Evolutionary conservation across 768 basidiomycete species (phyloP), one percentile per base, ranked within the genome.

Genomic region (Tricholoma terreum): DNA sequence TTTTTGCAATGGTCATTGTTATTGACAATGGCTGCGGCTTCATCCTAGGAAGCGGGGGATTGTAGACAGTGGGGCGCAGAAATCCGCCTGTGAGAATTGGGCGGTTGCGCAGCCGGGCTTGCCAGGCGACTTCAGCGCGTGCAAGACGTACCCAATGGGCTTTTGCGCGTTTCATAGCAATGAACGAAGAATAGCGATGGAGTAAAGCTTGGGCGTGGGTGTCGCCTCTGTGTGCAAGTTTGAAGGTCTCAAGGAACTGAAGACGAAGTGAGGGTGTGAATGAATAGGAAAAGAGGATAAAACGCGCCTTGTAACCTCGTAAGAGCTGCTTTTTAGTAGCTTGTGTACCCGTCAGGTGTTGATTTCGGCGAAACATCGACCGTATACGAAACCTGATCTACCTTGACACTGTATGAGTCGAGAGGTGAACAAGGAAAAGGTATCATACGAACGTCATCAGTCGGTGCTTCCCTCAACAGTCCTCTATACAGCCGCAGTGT

Each of bases 401-500:
- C 12, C 58, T 46, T 55, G 63, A 50, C 52, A 49, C 52, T 27
- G 27, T 27, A 9, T 58, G 33, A 22, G 51, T 43, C 53, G 36
- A 43, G 17, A 38, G 7, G 19, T 33, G 43, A 15, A 33, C n/a
- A 30, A 6, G 12, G 40, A 40, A 2, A n/a, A 31, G 24, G n/a
- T 15, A 27, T 1, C 43, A 38, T 1, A 67, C 82, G 54, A 62
- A 90, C 88, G 65, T 82, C 75, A 24, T 80, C 77, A 12, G 77
- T 77, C 0, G 83, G 81, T 6, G 88, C 78, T 38, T 78, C 64
- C 27, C 77, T 73, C 49, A 90, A 70, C 12, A 95, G 76, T 3
- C 84, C 83, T 19, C 91, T 80, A 68, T 94, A 95, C 4, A 94
- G 73, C 88, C 90, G 91, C 63, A 89, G 69, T 0, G 90, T 92